Percentiles rank a stretch among this genome's conserved stretches.
phyloP scores from a whole-genome alignment of 2,329 filamentous ascomycete species.

The Macroventuria anomochaeta region DNA sequence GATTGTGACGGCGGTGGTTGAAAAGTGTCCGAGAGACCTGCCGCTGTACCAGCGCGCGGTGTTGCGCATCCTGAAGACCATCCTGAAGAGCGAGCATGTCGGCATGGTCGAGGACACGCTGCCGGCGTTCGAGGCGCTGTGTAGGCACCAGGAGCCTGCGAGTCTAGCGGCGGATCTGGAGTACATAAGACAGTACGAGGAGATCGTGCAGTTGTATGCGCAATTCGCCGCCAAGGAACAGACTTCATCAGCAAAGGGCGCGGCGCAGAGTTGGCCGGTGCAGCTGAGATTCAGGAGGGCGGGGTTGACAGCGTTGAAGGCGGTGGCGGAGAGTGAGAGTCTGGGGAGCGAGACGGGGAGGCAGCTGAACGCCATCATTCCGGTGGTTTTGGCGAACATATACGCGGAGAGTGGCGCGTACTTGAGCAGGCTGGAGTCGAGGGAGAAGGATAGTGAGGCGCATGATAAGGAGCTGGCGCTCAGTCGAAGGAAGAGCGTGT shows the following conservation, averaged over 20 bases:
- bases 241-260: conserved; percentile 48
- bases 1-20: conserved; percentile 88
- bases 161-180: conserved; percentile 84
- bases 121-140: conserved; percentile 85
- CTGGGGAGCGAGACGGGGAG: conserved; percentile 76
- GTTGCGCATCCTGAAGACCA: conserved; percentile 80
- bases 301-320: conserved; percentile 74
- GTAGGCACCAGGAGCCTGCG: conserved; percentile 84
- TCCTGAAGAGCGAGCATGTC: conserved; percentile 85
- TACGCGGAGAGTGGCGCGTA: conserved; percentile 76
- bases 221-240: conserved; percentile 71
- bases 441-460: conserved; percentile 69
- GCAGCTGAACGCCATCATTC: conserved; percentile 79
- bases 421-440: conserved; percentile 70
- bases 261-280: conserved; percentile 71
- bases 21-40: conserved; percentile 89
- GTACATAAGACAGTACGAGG: conserved; percentile 82
- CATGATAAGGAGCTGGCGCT: conserved; percentile 68
- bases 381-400: conserved; percentile 85
- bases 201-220: conserved; percentile 80
- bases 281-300: conserved; percentile 67
- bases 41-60: conserved; percentile 86
- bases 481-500: conserved; percentile 76
- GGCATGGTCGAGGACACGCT: conserved; percentile 92
- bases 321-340: conserved; percentile 79